These are phyloP conservation scores for Typha latifolia DNA, from an alignment of 176 grass and related monocot species.

Conservation along the genomic window DNA sequence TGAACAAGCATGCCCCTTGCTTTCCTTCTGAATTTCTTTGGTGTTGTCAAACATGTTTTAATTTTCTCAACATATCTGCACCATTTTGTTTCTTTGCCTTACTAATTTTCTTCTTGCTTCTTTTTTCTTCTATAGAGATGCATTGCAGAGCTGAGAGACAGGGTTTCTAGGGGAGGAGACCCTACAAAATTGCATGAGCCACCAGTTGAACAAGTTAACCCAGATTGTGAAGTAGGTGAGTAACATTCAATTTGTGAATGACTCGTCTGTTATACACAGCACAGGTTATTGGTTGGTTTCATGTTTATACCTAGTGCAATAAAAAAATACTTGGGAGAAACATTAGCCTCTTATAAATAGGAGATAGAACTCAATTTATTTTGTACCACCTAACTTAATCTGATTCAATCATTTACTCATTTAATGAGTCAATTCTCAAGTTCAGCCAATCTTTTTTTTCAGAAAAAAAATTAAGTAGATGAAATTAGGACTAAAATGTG, in stretches of 20 bases:
- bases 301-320: too few relatives aligned
- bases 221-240: slow-evolving; percentile 34
- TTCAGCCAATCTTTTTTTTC: too few relatives aligned
- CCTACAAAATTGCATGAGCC: slow-evolving; percentile 61
- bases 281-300: too few relatives aligned
- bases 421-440: too few relatives aligned
- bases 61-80: not conserved
- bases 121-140: slow-evolving; percentile 51
- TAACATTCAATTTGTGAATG: not conserved
- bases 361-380: too few relatives aligned
- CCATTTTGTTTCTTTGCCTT: not conserved
- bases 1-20: not conserved
- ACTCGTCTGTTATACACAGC: too few relatives aligned
- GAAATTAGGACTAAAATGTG: too few relatives aligned
- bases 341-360: too few relatives aligned
- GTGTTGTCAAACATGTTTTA: not conserved
- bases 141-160: slow-evolving; percentile 59
- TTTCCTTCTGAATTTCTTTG: not conserved
- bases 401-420: too few relatives aligned
- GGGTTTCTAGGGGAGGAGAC: slow-evolving; percentile 69
- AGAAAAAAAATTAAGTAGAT: too few relatives aligned
- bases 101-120: slow-evolving; percentile 4
- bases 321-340: too few relatives aligned
- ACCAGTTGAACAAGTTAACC: slow-evolving; percentile 30
- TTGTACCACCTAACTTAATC: too few relatives aligned